Evolutionary conservation across 306 rosid species (phyloP).

Genomic region (Comarum palustre): DNA sequence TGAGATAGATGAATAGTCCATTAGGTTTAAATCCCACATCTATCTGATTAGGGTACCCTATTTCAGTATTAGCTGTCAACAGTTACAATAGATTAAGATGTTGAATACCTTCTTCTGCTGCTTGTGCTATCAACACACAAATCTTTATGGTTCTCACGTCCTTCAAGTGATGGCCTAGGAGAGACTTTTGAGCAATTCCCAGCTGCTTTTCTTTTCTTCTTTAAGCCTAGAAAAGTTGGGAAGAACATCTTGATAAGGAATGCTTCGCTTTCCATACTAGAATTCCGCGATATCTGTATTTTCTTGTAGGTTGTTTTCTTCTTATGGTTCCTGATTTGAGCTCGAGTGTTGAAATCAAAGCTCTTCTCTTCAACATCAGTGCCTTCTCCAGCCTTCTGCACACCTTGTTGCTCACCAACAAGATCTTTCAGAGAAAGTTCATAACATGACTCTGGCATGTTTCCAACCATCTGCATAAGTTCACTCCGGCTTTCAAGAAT

Average conservation of each 20-base stretch:
- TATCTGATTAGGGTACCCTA: background rate
- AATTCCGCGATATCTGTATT: conserved; percentile 39
- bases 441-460: conserved; percentile 53
- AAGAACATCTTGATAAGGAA: conserved; percentile 60
- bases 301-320: conserved; percentile 23
- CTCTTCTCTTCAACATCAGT: conserved; percentile 12
- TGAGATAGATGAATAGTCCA: conserved; percentile 2
- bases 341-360: conserved; percentile 10
- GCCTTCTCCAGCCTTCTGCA: conserved; percentile 26
- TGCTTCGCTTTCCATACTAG: conserved; percentile 59
- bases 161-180: conserved; percentile 22
- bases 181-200: conserved; percentile 37
- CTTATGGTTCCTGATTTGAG: conserved; percentile 24
- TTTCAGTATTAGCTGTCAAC: background rate
- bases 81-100: background rate
- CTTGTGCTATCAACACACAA: conserved; percentile 29
- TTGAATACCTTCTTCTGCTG: conserved; percentile 41
- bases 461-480: conserved; percentile 50
- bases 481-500: conserved; percentile 50
- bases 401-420: conserved; percentile 37
- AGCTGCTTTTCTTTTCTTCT: conserved; percentile 43
- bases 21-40: conserved; percentile 1
- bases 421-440: conserved; percentile 73
- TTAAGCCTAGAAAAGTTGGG: conserved; percentile 47
- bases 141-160: conserved; percentile 27